phyloP scores from a whole-genome alignment of 2,329 filamentous ascomycete genomes.

The Aspergillus cejpii region DNA sequence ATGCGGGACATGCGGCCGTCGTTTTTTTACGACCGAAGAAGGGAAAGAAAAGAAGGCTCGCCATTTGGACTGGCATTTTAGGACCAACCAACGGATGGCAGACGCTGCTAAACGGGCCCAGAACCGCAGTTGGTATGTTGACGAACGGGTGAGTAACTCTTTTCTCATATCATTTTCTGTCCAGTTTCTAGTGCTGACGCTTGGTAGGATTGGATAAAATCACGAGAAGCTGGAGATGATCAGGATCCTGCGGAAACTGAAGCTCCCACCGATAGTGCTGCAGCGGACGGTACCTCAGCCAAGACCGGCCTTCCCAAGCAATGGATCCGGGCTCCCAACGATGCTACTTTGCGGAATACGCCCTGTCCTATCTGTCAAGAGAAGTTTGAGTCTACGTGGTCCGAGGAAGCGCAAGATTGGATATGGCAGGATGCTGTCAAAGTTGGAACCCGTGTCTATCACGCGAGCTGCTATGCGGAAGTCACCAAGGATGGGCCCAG shows the following conservation, averaged over 20 bases:
- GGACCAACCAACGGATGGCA: conserved; percentile 78
- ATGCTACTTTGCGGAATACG: conserved; percentile 64
- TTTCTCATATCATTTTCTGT: conserved; percentile 5
- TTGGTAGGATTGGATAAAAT: conserved; percentile 77
- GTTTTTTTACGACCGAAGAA: conserved; percentile 69
- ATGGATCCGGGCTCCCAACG: conserved; percentile 79
- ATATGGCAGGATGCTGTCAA: conserved; percentile 88
- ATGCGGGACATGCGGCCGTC: conserved; percentile 83
- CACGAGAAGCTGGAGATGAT: conserved; percentile 69
- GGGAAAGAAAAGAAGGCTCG: conserved; percentile 80
- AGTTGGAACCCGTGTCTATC: conserved; percentile 73
- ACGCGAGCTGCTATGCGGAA: conserved; percentile 83
- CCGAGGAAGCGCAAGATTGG: conserved; percentile 89
- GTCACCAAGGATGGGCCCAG: conserved; percentile 58
- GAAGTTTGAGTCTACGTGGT: conserved; percentile 85
- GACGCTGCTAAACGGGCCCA: conserved; percentile 81
- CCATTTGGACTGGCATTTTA: conserved; percentile 98
- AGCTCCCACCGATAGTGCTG: conserved; percentile 35
- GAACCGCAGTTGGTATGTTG: conserved; percentile 90
- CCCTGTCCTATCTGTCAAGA: conserved; percentile 94
- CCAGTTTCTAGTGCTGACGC: conserved; percentile 7
- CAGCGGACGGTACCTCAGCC: conserved; percentile 36
- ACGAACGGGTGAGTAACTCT: conserved; percentile 63
- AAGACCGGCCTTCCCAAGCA: conserved; percentile 56
- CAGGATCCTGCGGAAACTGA: conserved; percentile 40